Evolutionary conservation across 345 rosid species (phyloP).

Genomic region (Melastoma malabathricum): DNA sequence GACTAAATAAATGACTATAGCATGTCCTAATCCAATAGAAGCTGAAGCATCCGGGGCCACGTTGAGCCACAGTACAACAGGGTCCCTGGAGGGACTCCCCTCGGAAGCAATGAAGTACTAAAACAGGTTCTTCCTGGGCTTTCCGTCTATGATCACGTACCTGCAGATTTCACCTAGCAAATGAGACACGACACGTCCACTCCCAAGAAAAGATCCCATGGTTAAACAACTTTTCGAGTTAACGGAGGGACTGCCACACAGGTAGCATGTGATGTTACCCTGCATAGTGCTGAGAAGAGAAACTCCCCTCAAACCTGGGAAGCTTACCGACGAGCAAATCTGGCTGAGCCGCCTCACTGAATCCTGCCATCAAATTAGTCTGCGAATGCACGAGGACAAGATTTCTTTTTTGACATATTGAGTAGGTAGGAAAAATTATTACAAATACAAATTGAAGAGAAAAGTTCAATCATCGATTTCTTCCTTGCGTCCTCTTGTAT

Average conservation of each 20-base stretch:
- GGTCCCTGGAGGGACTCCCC: slow-evolving; percentile 13
- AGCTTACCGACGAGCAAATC: slow-evolving; percentile 13
- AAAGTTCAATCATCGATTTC: too few relatives aligned
- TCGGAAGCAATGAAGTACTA: slow-evolving; percentile 23
- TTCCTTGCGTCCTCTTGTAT: too few relatives aligned
- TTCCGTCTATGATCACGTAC: slow-evolving; percentile 23
- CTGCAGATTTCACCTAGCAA: slow-evolving; percentile 4
- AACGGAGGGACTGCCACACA: too few relatives aligned
- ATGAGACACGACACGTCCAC: not conserved
- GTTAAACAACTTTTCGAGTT: not conserved
- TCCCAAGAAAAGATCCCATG: not conserved
- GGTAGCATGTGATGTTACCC: slow-evolving; percentile 10
- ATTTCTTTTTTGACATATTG: too few relatives aligned
- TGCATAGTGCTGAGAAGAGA: slow-evolving; percentile 27
- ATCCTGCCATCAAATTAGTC: not conserved
- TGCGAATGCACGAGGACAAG: too few relatives aligned
- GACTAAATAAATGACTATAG: slow-evolving; percentile 4
- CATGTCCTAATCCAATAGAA: slow-evolving; percentile 22
- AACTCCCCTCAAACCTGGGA: slow-evolving; percentile 23
- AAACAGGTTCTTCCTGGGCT: slow-evolving; percentile 16
- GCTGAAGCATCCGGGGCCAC: slow-evolving; percentile 31
- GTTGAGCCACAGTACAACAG: slow-evolving; percentile 24
- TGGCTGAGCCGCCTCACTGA: slow-evolving; percentile 14
- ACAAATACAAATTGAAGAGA: too few relatives aligned
- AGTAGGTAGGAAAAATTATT: too few relatives aligned